Percentiles rank a stretch among this genome's conserved stretches.
These are phyloP conservation scores for Alternaria viburni DNA, from an alignment of 2,329 filamentous ascomycete species.

Conservation along the genomic window DNA sequence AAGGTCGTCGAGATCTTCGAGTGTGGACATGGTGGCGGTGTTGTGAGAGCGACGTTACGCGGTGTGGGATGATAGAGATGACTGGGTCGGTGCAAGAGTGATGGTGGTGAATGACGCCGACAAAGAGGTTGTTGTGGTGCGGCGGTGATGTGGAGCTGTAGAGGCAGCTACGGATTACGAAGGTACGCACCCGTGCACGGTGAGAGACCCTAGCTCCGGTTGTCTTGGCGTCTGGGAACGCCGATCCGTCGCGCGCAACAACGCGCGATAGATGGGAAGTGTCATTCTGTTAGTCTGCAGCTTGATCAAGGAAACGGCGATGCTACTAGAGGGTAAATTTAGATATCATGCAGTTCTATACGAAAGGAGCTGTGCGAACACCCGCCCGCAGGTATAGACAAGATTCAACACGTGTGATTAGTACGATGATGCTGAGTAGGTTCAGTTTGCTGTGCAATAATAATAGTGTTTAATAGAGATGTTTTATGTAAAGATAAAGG, in stretches of 20 bases:
- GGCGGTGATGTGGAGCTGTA: conserved; percentile 32
- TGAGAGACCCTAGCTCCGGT: conserved; percentile 14
- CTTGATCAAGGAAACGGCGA: background rate
- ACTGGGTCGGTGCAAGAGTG: background rate
- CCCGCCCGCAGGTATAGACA: background rate
- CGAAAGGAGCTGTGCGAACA: background rate
- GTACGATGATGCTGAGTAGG: background rate
- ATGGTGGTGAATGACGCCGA: conserved; percentile 5
- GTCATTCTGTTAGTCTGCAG: background rate
- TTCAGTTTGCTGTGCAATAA: background rate
- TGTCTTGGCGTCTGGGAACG: conserved; percentile 10
- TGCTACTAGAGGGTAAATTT: background rate
- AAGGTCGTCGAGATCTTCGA: conserved; percentile 90
- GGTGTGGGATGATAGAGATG: background rate
- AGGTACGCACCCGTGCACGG: conserved; percentile 24
- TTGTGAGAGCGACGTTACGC: conserved; percentile 13
- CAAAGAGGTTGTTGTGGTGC: conserved; percentile 12
- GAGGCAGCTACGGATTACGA: conserved; percentile 47
- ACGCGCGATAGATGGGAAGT: background rate
- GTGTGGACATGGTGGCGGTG: conserved; percentile 73
- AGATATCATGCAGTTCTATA: background rate
- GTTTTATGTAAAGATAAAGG: background rate
- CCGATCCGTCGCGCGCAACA: conserved; percentile 7
- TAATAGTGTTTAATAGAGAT: background rate
- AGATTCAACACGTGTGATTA: background rate